Conservation (phyloP, 176 grass and related monocot genomes). For the Poa annua region DNA sequence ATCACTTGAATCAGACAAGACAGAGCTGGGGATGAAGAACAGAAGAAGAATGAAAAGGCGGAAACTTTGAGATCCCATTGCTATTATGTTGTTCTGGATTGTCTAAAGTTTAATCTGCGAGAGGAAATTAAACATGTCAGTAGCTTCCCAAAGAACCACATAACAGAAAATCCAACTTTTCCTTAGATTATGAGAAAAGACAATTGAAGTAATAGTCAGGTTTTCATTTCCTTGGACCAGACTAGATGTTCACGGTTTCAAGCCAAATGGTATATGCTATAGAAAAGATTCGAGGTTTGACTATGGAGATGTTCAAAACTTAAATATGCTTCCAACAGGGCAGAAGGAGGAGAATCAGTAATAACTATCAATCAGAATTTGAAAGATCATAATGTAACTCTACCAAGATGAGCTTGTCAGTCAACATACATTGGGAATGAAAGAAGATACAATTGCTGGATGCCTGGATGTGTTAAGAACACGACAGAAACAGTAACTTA, state of each 20-base stretch:
- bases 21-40: not conserved
- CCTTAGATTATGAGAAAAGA: slow-evolving; percentile 5
- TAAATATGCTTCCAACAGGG: not conserved
- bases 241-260: slow-evolving; percentile 1
- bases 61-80: not conserved
- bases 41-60: slow-evolving; percentile 5
- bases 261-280: slow-evolving; percentile 26
- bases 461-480: not conserved
- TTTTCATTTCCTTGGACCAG: slow-evolving; percentile 29
- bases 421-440: not conserved
- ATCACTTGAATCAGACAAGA: slow-evolving; percentile 38
- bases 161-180: not conserved
- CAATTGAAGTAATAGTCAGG: not conserved
- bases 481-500: not conserved
- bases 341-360: not conserved
- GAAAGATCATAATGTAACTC: not conserved
- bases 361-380: not conserved
- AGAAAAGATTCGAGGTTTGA: slow-evolving; percentile 1
- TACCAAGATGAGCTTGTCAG: slow-evolving; percentile 3
- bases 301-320: not conserved
- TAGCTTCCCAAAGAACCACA: slow-evolving; percentile 26
- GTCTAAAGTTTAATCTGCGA: not conserved
- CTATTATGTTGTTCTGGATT: not conserved
- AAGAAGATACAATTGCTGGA: not conserved
- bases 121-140: not conserved